Evolutionary conservation across 1,284 basidiomycete genomes (phyloP).

Genomic region (Cutaneotrichosporon cavernicola): DNA sequence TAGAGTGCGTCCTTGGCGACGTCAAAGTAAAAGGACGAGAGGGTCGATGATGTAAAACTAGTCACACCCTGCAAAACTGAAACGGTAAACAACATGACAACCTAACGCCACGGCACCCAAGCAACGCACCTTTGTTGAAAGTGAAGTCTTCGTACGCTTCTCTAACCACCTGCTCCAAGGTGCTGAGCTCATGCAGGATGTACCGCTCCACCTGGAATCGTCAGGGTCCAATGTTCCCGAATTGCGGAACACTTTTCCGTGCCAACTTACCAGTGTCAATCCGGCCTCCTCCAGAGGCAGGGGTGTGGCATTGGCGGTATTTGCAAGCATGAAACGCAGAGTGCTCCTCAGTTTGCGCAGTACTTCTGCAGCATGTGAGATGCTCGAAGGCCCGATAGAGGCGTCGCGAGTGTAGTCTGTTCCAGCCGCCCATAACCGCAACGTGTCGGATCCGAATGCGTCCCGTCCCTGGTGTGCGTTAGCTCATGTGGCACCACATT

Average conservation of each 20-base stretch:
- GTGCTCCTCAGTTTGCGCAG: slow-evolving; percentile 86
- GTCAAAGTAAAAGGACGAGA: slow-evolving; percentile 77
- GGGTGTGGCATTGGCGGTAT: slow-evolving; percentile 57
- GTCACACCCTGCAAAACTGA: slow-evolving; percentile 54
- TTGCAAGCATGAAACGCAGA: slow-evolving; percentile 85
- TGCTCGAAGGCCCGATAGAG: slow-evolving; percentile 74
- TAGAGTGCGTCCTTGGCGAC: slow-evolving; percentile 90
- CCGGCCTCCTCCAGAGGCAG: slow-evolving; percentile 29
- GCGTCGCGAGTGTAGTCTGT: slow-evolving; percentile 89
- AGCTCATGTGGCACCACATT: neutral
- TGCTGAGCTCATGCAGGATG: slow-evolving; percentile 77
- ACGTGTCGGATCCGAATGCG: slow-evolving; percentile 79
- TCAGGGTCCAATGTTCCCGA: slow-evolving; percentile 52
- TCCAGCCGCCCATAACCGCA: slow-evolving; percentile 89
- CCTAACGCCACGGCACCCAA: slow-evolving; percentile 45
- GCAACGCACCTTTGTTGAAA: slow-evolving; percentile 71
- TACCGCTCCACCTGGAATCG: slow-evolving; percentile 75
- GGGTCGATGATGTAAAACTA: slow-evolving; percentile 54
- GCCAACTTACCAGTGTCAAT: slow-evolving; percentile 31
- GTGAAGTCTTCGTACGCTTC: slow-evolving; percentile 72
- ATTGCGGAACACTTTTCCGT: slow-evolving; percentile 50
- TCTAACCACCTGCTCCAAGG: slow-evolving; percentile 66
- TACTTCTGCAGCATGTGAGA: slow-evolving; percentile 74
- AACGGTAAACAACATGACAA: slow-evolving; percentile 58
- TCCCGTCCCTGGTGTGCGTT: slow-evolving; percentile 62